phyloP scores from a whole-genome alignment of 805 yeast genomes.

The Barnettozyma botsteinii region DNA sequence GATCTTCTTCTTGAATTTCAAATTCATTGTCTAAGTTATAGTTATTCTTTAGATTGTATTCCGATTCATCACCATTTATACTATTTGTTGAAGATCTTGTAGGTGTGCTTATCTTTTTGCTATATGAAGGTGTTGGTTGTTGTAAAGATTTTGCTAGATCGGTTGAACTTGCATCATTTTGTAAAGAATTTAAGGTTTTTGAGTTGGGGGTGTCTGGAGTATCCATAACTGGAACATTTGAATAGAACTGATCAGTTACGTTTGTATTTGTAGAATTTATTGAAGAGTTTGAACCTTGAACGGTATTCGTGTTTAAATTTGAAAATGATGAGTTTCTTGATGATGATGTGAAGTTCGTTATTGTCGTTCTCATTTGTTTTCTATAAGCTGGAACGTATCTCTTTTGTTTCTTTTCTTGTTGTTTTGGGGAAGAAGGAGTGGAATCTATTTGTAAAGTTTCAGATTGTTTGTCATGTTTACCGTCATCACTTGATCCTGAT shows the following conservation, averaged over 20 bases:
- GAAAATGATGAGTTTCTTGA: constrained; percentile 22
- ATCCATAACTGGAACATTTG: constrained; percentile 23
- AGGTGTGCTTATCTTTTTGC: constrained; percentile 11
- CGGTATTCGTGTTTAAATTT: constrained; percentile 18
- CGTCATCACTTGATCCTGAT: constrained; percentile 8
- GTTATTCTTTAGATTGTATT: constrained; percentile 29
- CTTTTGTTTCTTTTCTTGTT: constrained; percentile 9
- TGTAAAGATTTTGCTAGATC: constrained; percentile 24
- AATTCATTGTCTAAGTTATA: constrained; percentile 26
- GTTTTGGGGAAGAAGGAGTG: constrained; percentile 4
- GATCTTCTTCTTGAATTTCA: constrained; percentile 39
- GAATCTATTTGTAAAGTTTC: constrained; percentile 3
- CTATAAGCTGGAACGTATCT: constrained; percentile 35
- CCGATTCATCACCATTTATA: constrained; percentile 13
- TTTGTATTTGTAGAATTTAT: constrained; percentile 21
- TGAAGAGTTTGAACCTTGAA: constrained; percentile 20
- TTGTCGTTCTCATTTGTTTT: constrained; percentile 27
- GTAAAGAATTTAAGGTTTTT: constrained; percentile 6
- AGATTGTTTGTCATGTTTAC: constrained; percentile 4
- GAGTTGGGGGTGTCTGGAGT: constrained; percentile 5
- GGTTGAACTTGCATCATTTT: constrained; percentile 7
- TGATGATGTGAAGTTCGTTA: constrained; percentile 16
- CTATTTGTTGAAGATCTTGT: constrained; percentile 14
- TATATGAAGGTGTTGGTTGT: constrained; percentile 23
- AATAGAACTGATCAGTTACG: constrained; percentile 24